Base-by-base conservation (phyloP, 352 stramenopile species). In the Nothophytophthora sp. region DNA sequence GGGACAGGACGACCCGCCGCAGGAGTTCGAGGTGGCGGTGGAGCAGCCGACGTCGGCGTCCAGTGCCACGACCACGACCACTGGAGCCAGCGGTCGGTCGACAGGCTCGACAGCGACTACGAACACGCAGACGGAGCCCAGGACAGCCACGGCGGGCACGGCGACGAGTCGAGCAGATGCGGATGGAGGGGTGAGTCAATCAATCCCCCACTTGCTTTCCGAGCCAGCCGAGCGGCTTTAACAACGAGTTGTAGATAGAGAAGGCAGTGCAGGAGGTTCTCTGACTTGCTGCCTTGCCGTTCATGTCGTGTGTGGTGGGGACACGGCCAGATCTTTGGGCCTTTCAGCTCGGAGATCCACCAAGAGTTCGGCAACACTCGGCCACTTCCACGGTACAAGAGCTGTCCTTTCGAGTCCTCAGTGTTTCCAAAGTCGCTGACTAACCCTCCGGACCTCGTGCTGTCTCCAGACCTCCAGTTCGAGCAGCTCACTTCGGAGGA, bases 1-100 rank as follows among this genome's bases (percentile, higher is more conserved):
- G n/a, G n/a, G n/a, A n/a, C n/a, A n/a, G 80, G 80, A 91, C 35
- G 80, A 91, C 49, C 73, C 69, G 30, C 80, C 80, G 5, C 68
- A 91, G 44, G 48, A 69, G 35, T 91, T 91, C 48, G 45, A 69
- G 15, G 46, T 55, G 13, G 66, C 58, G 34, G 45, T 50, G 50
- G 42, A 40, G 50, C 33, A 4, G 16, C 22, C 16, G 6, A 24
- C 24, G n/a, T 10, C 30, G 6, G 11, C 38, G 15, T 13, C 47
- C 16, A 35, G 43, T 12, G 4, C 29, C 28, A 27, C 16, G 37
- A 50, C 22, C 28, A 15, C 40, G 18, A 19, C 39, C 7, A 19
- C 41, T 15, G 41, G 12, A 2, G 25, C 42, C 23, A 10, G 2
- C n/a, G 16, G 27, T 20, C 9, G 50, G 27, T 30, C 27, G 11